Base-by-base conservation (phyloP, 441 rosid species). In the California macrophylla region DNA sequence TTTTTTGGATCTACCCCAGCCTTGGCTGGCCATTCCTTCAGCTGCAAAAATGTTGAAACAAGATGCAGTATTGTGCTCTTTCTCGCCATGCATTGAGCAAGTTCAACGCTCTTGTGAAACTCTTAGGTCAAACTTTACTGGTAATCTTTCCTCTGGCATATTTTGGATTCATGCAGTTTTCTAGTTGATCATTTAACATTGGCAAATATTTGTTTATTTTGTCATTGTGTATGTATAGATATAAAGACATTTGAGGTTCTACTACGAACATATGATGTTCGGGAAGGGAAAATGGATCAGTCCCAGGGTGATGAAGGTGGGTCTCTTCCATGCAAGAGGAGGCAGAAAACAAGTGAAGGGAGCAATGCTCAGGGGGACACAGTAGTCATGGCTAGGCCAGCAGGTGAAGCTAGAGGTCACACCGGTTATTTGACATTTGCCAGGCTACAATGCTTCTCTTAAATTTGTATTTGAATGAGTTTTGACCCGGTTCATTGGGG, bases 71-170 rank as follows among this genome's bases (percentile, higher is more conserved):
- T 32, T 91, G 47, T 93, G 97, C 76, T 89, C 96, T 24, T 93
- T 93, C 85, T 91, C 96, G 13, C 97, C 97, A 10, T 91, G 97
- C 78, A 89, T 89, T 45, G 98, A 89, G 78, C 92, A 91, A 87
- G 96, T 87, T 66, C 96, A 93, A 62, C 91, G 85, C 38, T 77
- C 92, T 12, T 89, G 92, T 73, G 96, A 93, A 81, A 82, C 84
- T 71, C 89, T 87, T 28, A 77, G 72, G 73, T 79, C 81, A 71
- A 75, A 83, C 67, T 93, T 91, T 80, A 85, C 89, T 8, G 96
- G 98, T 85, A 76, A 74, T 65, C 56, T 67, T 15, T 47, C 28
- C 26, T 70, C 69, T 69, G 13, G 50, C 50, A 40, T 40, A n/a
- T 13, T 40, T 3, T 3, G 0, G 50, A 9, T 20, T 47, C 54